Evolutionary conservation across 1,284 basidiomycete species (phyloP), one percentile per base, ranked within the genome.

Genomic region (Ganoderma leucocontextum): DNA sequence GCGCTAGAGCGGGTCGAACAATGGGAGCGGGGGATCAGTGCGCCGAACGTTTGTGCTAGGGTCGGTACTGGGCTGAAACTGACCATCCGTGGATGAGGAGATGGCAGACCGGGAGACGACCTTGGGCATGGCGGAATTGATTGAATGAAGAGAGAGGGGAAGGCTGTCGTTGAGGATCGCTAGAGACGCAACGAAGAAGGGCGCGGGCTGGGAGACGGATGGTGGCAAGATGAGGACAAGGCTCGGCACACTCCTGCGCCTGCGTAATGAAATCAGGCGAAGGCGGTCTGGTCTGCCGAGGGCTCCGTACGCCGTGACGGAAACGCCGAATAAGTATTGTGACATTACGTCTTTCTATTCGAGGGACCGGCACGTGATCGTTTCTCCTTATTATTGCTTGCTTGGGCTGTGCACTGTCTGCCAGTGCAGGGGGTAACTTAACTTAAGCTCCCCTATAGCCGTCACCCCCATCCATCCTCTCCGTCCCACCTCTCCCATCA

Each of bases 101-200:
- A 94, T 87, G 5, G 91, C 91, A 64, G 92, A 93, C 66, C 92
- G 87, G 19, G 92, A 93, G 72, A 95, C 87, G 70, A 95, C 91
- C 78, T 95, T 94, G 64, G 92, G 92, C 91, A 94, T 93, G 68
- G 59, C 41, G 49, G 62, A 62, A 42, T 17, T 39, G 47, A 25
- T 17, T 42, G 41, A 42, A 42, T n/a, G 41, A 15, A 42, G 41
- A 42, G 41, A 42, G 17, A 25, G 33, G 49, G 22, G 35, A 47
- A 6, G 41, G 41, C 17, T 42, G 41, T 17, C 13, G 41, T 15
- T 17, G 41, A 17, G 17, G 41, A 17, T 42, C 13, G 15, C 41
- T 13, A 58, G 64, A 22, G 36, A 62, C 39, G 35, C 52, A 53
- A n/a, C n/a, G n/a, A n/a, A n/a, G n/a, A n/a, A n/a, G 41, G 2